A percentile compares a stretch with the other conserved stretches of the same genome.
phyloP scores from a whole-genome alignment of 495 filamentous ascomycete genomes.

The Cercophora scortea region DNA sequence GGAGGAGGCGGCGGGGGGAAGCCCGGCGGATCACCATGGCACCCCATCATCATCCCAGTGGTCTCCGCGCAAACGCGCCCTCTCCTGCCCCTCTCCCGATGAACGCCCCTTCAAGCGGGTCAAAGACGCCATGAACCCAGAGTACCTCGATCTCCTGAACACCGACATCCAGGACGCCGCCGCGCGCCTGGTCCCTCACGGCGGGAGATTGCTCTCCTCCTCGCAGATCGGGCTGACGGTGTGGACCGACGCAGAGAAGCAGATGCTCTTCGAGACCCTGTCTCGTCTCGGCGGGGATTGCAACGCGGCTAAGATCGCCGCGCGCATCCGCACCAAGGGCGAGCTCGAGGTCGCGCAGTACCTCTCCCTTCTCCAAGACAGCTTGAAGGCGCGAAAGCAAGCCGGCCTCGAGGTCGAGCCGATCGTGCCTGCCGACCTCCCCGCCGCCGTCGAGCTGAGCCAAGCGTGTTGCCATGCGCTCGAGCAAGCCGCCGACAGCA shows the following conservation, averaged over 20 bases:
- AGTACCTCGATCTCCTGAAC: conserved; percentile 56
- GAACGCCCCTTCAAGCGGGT: conserved; percentile 23
- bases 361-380: conserved; percentile 49
- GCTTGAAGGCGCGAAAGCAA: neutral
- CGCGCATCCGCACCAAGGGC: conserved; percentile 61
- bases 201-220: conserved; percentile 8
- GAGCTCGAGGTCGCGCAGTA: conserved; percentile 66
- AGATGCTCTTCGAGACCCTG: conserved; percentile 56
- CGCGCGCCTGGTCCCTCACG: conserved; percentile 15
- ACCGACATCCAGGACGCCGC: conserved; percentile 41
- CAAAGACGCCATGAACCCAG: conserved; percentile 34
- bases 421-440: conserved; percentile 40
- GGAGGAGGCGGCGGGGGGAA: no score
- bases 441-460: conserved; percentile 68
- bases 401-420: neutral
- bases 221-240: conserved; percentile 57
- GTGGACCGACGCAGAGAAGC: conserved; percentile 68
- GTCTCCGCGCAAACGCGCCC: conserved; percentile 1
- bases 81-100: neutral
- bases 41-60: neutral
- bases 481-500: conserved; percentile 55
- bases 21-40: no score
- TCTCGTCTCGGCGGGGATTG: conserved; percentile 50
- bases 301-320: conserved; percentile 52
- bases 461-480: conserved; percentile 56